Evolutionary conservation across 2,329 filamentous ascomycete species (phyloP), one percentile per base, ranked within the genome.

Genomic region (Thermochaetoides dissita): DNA sequence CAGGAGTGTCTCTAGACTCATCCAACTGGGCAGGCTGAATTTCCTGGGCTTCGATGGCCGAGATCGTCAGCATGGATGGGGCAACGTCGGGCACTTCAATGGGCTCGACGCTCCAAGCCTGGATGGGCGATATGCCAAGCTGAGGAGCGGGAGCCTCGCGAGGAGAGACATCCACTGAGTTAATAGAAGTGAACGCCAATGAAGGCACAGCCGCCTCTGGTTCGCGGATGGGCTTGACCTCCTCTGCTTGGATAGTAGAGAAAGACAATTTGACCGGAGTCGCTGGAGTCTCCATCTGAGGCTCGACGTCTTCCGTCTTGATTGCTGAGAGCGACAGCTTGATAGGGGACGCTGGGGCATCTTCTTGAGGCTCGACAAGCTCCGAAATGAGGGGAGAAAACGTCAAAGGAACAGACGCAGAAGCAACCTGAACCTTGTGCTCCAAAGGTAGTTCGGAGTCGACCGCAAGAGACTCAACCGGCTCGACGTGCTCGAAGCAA

Each of bases 321-420:
- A 65, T 56, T 24, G 53, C 47, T 1, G 62, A 64, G 32, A 64
- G 41, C 3, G 50, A 51, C 8, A 52, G 34, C 30, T 29, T 40
- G n/a, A 33, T 34, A 28, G 49, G 47, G 42, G 43, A 43, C 55
- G 54, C n/a, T 46, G 45, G 34, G 8, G 43, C 41, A 34, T 48
- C 41, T 6, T 12, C 31, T 11, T 58, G 43, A 6, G 64, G 63
- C 45, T 61, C 58, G 6, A 55, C 44, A 10, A 51, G 48, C 47
- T 63, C 55, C 2, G 56, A 52, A 29, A 54, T 44, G 39, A 65
- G 56, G 24, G 53, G 48, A 0, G 63, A 65, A 34, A 65, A 40
- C 2, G 51, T 37, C 29, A 53, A 38, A 6, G 46, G 45, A 28
- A 40, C 43, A 9, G 44, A 36, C 3, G 38, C 31, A 35, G 49